Percentiles rank a stretch among this genome's conserved stretches.
These are phyloP conservation scores for Dothiorella sarmentorum DNA, from an alignment of 2,329 filamentous ascomycete species.

Conservation along the genomic window DNA sequence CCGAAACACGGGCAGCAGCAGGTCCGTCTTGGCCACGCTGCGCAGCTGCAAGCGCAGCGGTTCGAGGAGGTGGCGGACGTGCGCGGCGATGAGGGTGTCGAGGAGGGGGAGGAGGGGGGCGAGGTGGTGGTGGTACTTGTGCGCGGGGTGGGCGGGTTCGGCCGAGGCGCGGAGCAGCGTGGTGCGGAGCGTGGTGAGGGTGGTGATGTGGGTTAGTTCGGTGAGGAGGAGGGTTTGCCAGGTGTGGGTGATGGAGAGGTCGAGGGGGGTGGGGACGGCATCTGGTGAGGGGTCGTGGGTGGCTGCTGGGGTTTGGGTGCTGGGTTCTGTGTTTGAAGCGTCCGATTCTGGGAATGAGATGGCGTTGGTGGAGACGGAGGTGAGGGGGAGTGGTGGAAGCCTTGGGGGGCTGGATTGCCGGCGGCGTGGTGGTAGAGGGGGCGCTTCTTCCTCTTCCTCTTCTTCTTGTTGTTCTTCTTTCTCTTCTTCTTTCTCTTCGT, in stretches of 20 bases:
- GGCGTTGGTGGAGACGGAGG: neutral
- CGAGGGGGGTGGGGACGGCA: neutral
- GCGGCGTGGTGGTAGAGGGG: neutral
- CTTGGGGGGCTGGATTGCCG: neutral
- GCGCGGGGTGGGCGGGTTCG: constrained; percentile 26
- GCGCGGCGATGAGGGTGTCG: constrained; percentile 23
- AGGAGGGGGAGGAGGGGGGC: constrained; percentile 22
- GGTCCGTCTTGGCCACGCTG: constrained; percentile 18
- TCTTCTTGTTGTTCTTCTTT: no score
- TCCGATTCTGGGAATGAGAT: neutral
- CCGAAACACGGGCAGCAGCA: constrained; percentile 26
- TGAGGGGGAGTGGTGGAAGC: no score
- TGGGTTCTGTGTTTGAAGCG: no score
- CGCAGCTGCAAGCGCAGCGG: neutral
- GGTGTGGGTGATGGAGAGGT: neutral
- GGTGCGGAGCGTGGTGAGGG: neutral
- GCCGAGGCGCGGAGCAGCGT: neutral
- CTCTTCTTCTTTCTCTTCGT: no score
- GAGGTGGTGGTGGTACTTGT: constrained; percentile 22
- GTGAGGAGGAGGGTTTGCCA: neutral
- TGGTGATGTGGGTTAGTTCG: neutral
- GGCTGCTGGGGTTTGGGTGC: neutral
- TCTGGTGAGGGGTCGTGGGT: no score
- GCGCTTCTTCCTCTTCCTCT: neutral
- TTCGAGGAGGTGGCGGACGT: constrained; percentile 17